A percentile compares a stretch with the other conserved stretches of the same genome.
phyloP scores from a whole-genome alignment of 257 asterid genomes.

The Nicotiana otophora region DNA sequence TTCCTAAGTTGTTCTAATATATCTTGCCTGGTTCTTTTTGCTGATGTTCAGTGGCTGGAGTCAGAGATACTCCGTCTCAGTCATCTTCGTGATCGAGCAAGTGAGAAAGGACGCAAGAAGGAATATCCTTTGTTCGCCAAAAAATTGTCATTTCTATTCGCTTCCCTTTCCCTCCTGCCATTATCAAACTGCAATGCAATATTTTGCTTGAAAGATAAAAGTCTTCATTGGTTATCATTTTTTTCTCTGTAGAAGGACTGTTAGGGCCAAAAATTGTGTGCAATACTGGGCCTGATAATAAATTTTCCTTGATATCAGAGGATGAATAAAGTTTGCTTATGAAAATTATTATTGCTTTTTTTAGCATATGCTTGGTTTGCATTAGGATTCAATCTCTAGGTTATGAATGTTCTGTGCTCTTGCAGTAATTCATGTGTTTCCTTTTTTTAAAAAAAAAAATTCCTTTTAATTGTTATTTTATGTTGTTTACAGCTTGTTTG shows the following conservation, averaged over 20 bases:
- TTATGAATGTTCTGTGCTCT: background rate
- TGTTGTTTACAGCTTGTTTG: background rate
- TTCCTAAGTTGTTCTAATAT: background rate
- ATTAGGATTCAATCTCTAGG: background rate
- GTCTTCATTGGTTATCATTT: background rate
- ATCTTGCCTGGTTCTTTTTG: background rate
- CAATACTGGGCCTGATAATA: background rate
- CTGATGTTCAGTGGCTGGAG: slow-evolving; percentile 86
- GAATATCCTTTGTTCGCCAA: slow-evolving; percentile 74
- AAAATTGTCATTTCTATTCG: background rate
- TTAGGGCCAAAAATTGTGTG: background rate
- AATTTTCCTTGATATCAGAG: background rate
- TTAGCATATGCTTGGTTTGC: background rate
- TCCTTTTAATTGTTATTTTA: background rate
- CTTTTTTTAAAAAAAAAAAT: background rate
- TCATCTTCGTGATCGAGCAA: slow-evolving; percentile 98
- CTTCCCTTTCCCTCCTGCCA: background rate
- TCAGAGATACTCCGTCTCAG: slow-evolving; percentile 75
- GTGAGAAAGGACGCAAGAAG: slow-evolving; percentile 91
- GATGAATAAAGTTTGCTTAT: background rate
- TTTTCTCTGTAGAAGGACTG: background rate
- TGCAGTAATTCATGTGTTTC: background rate
- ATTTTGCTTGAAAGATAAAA: background rate
- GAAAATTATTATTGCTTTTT: background rate
- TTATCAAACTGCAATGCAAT: slow-evolving; percentile 2